Evolutionary conservation across 2,329 filamentous ascomycete genomes (phyloP).

Genomic region (Leptographium wingfieldii): DNA sequence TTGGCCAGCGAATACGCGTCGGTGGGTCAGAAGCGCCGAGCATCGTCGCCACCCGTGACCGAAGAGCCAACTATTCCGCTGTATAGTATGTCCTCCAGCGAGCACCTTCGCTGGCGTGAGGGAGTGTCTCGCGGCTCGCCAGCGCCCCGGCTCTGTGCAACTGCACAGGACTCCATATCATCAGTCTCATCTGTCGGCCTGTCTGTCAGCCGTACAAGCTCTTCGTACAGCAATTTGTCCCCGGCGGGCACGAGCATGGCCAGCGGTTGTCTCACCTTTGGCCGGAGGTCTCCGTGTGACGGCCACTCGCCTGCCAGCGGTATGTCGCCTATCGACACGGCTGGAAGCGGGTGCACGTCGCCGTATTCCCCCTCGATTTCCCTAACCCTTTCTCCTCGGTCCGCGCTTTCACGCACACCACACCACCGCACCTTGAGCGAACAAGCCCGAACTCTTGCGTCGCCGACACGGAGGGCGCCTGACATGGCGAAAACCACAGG

Average conservation of each 20-base stretch:
- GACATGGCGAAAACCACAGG: conserved; percentile 28
- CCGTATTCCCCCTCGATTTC: conserved; percentile 36
- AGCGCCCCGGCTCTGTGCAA: conserved; percentile 33
- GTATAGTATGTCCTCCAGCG: conserved; percentile 26
- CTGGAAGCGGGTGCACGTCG: conserved; percentile 25
- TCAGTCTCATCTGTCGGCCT: conserved; percentile 22
- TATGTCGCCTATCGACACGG: conserved; percentile 33
- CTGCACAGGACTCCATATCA: conserved; percentile 32
- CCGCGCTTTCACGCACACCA: conserved; percentile 28
- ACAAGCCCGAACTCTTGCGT: conserved; percentile 27
- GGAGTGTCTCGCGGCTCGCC: conserved; percentile 37
- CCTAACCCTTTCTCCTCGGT: conserved; percentile 35
- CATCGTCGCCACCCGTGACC: conserved; percentile 39
- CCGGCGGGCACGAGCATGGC: conserved; percentile 30
- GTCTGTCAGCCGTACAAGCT: conserved; percentile 31
- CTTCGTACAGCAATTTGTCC: conserved; percentile 34
- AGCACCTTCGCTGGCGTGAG: conserved; percentile 36
- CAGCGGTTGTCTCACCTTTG: conserved; percentile 26
- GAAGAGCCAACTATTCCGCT: conserved; percentile 26
- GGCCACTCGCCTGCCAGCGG: conserved; percentile 31
- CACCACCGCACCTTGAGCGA: conserved; percentile 35
- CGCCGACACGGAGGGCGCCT: conserved; percentile 34
- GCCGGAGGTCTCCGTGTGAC: conserved; percentile 32
- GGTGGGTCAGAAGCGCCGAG: conserved; percentile 40
- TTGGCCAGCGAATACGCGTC: conserved; percentile 27